Conservation (phyloP, 1,139 yeast species). For the Blastobotrys indianensis region DNA sequence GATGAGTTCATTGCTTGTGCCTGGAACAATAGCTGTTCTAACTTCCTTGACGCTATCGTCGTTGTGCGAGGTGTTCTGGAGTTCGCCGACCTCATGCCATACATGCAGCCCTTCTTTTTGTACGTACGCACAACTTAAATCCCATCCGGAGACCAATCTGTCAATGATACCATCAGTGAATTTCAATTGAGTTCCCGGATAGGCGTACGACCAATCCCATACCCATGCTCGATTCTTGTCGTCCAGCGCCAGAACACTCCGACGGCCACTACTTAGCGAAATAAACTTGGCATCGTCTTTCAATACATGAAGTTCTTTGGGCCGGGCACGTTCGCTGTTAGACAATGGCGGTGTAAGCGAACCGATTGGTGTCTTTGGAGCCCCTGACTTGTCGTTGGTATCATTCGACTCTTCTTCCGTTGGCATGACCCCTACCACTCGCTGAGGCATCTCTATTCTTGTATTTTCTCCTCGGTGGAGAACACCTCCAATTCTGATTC, state of each 20-base stretch:
- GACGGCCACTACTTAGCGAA: constrained; percentile 58
- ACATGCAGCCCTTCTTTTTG: constrained; percentile 50
- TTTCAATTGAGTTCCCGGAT: constrained; percentile 42
- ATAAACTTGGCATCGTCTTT: constrained; percentile 33
- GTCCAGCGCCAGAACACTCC: constrained; percentile 61
- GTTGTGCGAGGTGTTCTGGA: constrained; percentile 13
- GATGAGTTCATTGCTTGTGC: constrained; percentile 27
- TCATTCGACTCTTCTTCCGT: neutral
- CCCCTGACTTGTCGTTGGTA: neutral
- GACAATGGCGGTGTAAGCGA: constrained; percentile 12
- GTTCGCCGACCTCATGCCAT: constrained; percentile 46
- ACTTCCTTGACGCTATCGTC: constrained; percentile 2
- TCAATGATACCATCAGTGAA: constrained; percentile 26
- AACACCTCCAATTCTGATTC: constrained; percentile 16
- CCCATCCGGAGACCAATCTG: constrained; percentile 68
- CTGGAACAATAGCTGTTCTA: constrained; percentile 26
- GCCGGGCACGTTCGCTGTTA: constrained; percentile 7
- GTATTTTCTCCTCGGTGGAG: constrained; percentile 8
- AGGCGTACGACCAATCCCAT: constrained; percentile 46
- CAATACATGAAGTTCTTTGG: constrained; percentile 12
- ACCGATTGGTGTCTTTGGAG: constrained; percentile 10
- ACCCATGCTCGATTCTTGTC: constrained; percentile 47
- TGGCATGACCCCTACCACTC: neutral
- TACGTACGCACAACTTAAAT: constrained; percentile 48
- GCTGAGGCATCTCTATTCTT: constrained; percentile 1